Percentiles rank a stretch among this genome's conserved stretches.
phyloP scores from a whole-genome alignment of 2,329 filamentous ascomycete genomes.

The Teratosphaeria destructans region DNA sequence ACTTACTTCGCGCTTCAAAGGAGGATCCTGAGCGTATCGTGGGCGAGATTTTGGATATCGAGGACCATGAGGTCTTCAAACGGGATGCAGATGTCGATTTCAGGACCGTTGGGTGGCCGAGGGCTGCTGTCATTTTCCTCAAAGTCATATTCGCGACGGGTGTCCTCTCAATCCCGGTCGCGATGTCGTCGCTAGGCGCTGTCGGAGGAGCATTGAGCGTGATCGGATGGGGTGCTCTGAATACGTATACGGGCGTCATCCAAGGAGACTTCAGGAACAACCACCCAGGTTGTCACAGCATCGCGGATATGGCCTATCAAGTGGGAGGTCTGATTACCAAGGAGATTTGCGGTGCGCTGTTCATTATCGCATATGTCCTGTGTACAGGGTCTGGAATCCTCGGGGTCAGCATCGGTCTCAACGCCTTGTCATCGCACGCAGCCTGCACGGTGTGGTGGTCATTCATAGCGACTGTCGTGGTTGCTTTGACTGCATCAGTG shows the following conservation, averaged over 20 bases:
- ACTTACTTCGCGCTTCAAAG: conserved; percentile 1
- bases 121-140: conserved; percentile 43
- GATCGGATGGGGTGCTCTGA: conserved; percentile 38
- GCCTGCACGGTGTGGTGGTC: conserved; percentile 49
- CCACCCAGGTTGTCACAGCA: conserved; percentile 42
- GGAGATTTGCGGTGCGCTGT: conserved; percentile 40
- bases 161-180: conserved; percentile 39
- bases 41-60: conserved; percentile 18
- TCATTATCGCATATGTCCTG: conserved; percentile 46
- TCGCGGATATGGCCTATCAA: conserved; percentile 48
- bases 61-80: conserved; percentile 42
- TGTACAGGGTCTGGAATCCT: conserved; percentile 49
- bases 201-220: conserved; percentile 39
- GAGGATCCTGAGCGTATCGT: conserved; percentile 12
- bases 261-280: conserved; percentile 36
- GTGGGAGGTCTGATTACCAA: conserved; percentile 43
- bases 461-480: conserved; percentile 41
- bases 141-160: conserved; percentile 44
- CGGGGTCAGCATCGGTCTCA: conserved; percentile 48
- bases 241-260: conserved; percentile 40
- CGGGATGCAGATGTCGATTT: conserved; percentile 42
- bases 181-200: conserved; percentile 39
- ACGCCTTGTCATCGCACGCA: conserved; percentile 48
- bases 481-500: conserved; percentile 42
- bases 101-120: conserved; percentile 43